Conservation (phyloP, 2,329 filamentous ascomycete species). For the Microsporum audouinii region DNA sequence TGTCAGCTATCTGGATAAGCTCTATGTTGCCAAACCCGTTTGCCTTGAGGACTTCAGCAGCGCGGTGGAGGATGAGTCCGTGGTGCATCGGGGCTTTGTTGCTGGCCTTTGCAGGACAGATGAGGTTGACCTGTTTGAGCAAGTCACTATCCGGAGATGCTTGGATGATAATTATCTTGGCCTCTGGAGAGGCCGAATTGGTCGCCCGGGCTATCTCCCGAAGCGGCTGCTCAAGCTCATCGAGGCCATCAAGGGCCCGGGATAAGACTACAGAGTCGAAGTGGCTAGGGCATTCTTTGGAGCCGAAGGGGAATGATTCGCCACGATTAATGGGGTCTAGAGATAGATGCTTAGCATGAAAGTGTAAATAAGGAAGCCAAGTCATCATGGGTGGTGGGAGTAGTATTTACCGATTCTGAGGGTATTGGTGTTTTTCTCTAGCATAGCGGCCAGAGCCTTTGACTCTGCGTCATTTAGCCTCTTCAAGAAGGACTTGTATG, state of each 20-base stretch:
- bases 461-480: neutral
- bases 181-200: neutral
- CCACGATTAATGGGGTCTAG: neutral
- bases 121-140: neutral
- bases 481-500: neutral
- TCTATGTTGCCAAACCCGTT: constrained; percentile 2
- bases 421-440: neutral
- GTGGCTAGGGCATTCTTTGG: neutral
- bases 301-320: neutral
- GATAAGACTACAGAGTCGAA: constrained; percentile 7
- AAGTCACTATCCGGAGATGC: constrained; percentile 7
- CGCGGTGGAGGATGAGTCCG: constrained; percentile 1
- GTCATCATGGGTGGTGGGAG: neutral
- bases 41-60: neutral
- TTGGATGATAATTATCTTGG: constrained; percentile 7
- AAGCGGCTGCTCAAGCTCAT: neutral
- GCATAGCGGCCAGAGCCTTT: neutral
- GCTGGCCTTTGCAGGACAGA: neutral
- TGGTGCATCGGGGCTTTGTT: constrained; percentile 2
- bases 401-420: neutral
- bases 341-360: neutral
- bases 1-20: neutral
- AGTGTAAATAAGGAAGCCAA: neutral
- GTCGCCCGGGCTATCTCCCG: constrained; percentile 5
- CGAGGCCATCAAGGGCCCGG: constrained; percentile 1